phyloP scores from a whole-genome alignment of 2,329 filamentous ascomycete genomes.

The Fusarium napiforme region DNA sequence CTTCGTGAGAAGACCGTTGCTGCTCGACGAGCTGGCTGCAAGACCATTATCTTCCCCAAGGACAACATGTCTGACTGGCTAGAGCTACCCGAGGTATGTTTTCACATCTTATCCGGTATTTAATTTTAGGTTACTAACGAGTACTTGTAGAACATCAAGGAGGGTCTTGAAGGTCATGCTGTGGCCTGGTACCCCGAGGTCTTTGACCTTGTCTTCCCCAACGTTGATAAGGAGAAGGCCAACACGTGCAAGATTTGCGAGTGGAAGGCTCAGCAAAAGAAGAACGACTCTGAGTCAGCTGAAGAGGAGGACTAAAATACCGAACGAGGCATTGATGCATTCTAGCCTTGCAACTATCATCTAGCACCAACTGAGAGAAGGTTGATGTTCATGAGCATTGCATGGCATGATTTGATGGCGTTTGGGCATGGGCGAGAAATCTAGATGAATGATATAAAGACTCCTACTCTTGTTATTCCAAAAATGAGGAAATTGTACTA shows the following conservation, averaged over 20 bases:
- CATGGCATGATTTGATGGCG: conserved; percentile 41
- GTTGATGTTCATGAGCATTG: conserved; percentile 1
- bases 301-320: conserved; percentile 50
- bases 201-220: conserved; percentile 89
- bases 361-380: background rate
- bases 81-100: conserved; percentile 90
- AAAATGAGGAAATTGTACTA: conserved; percentile 43
- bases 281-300: conserved; percentile 51
- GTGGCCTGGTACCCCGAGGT: conserved; percentile 95
- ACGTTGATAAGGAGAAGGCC: conserved; percentile 77
- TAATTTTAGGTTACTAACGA: conserved; percentile 8
- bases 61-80: conserved; percentile 98
- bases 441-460: conserved; percentile 47
- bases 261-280: conserved; percentile 61
- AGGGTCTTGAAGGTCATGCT: conserved; percentile 90
- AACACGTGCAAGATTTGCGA: conserved; percentile 76
- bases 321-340: conserved; percentile 3
- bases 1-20: conserved; percentile 97
- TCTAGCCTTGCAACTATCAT: conserved; percentile 2
- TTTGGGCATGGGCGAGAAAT: conserved; percentile 44
- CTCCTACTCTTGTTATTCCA: conserved; percentile 45
- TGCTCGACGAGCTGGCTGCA: conserved; percentile 89
- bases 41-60: conserved; percentile 91
- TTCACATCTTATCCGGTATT: background rate
- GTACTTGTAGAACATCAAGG: conserved; percentile 87